Conservation (phyloP, 202 grass and related monocot species). For the Schoenoplectus tabernaemontani region DNA sequence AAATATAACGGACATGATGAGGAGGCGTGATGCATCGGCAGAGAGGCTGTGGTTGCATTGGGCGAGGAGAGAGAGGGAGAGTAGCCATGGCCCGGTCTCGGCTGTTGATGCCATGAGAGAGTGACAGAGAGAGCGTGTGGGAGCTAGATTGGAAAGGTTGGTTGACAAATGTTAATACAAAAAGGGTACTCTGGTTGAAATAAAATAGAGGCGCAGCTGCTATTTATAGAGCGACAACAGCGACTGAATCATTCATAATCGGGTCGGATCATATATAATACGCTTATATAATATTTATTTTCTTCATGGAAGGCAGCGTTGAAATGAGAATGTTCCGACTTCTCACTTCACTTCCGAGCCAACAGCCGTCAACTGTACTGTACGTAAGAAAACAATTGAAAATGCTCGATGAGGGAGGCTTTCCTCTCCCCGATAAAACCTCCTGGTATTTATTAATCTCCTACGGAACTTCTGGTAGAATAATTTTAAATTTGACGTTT, state of each 20-base stretch:
- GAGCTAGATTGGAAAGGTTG: neutral
- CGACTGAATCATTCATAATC: too few relatives aligned
- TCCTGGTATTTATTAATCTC: too few relatives aligned
- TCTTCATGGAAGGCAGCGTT: too few relatives aligned
- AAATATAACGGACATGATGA: neutral
- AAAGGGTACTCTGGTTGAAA: constrained; percentile 12
- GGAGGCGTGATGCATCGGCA: constrained; percentile 27
- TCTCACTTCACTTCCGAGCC: too few relatives aligned
- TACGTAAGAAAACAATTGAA: too few relatives aligned
- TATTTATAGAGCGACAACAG: constrained; percentile 40
- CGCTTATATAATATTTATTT: too few relatives aligned
- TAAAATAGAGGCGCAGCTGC: neutral
- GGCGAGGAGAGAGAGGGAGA: constrained; percentile 49
- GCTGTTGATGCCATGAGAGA: constrained; percentile 38
- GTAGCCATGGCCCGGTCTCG: constrained; percentile 37
- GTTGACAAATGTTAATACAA: neutral
- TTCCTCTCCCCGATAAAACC: too few relatives aligned
- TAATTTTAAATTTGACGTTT: too few relatives aligned
- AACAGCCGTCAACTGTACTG: too few relatives aligned
- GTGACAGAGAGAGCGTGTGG: neutral
- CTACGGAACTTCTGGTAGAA: too few relatives aligned
- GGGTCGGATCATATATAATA: neutral
- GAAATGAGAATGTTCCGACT: too few relatives aligned
- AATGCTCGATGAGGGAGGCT: too few relatives aligned
- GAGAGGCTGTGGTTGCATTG: constrained; percentile 35